Conservation (phyloP, 129 eudicot genomes). For the Escallonia rubra region DNA sequence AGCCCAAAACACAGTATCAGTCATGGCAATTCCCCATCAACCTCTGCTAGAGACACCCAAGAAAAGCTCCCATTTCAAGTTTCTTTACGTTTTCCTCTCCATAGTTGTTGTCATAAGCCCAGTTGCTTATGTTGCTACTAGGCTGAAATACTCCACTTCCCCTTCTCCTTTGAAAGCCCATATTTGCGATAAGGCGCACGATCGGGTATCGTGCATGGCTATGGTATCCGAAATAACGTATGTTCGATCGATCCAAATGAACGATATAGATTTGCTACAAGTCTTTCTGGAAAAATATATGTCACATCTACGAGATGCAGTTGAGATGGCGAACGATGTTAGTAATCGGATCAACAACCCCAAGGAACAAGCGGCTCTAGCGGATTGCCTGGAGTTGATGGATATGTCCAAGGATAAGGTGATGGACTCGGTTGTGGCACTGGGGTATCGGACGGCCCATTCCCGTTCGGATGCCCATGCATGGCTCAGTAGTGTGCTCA, state of each 20-base stretch:
- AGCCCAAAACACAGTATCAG: background rate
- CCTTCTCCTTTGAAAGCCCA: background rate
- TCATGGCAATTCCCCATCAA: slow-evolving; percentile 12
- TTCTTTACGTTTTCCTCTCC: slow-evolving; percentile 4
- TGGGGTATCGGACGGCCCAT: slow-evolving; percentile 1
- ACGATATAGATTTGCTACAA: slow-evolving; percentile 3
- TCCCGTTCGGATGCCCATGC: slow-evolving; percentile 17
- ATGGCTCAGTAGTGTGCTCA: slow-evolving; percentile 44
- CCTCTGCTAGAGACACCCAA: slow-evolving; percentile 18
- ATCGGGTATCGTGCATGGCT: background rate
- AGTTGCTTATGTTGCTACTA: slow-evolving; percentile 9
- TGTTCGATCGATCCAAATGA: background rate
- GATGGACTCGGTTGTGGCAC: slow-evolving; percentile 17
- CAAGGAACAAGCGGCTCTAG: slow-evolving; percentile 15
- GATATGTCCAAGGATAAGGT: slow-evolving; percentile 24
- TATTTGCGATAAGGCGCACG: slow-evolving; percentile 12
- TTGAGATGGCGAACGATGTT: background rate
- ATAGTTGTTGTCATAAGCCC: slow-evolving; percentile 4
- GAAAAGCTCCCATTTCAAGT: background rate
- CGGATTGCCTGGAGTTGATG: slow-evolving; percentile 34
- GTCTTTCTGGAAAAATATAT: slow-evolving; percentile 4
- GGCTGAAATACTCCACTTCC: background rate
- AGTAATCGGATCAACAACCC: background rate
- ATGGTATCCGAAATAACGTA: slow-evolving; percentile 9
- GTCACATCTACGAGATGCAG: slow-evolving; percentile 2